phyloP scores from a whole-genome alignment of 2,329 filamentous ascomycete genomes.

The Penicillium sp. region DNA sequence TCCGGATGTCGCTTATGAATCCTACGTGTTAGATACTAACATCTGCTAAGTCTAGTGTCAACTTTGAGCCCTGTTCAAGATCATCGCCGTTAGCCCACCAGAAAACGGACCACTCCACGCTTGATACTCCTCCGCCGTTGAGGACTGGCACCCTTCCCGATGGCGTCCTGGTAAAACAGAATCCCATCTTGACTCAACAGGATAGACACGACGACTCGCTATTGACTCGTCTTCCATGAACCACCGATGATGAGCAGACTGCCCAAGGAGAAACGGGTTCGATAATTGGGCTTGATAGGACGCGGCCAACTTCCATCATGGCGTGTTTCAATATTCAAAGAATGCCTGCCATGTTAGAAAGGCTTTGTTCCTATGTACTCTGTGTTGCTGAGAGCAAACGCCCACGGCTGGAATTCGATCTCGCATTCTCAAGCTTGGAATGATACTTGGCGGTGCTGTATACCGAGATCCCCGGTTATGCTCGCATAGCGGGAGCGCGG shows the following conservation, averaged over 20 bases:
- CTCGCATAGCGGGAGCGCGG: constrained; percentile 46
- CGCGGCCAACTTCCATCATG: constrained; percentile 52
- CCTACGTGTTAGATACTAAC: constrained; percentile 42
- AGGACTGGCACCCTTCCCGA: constrained; percentile 54
- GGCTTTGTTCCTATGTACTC: constrained; percentile 57
- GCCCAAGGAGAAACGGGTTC: constrained; percentile 54
- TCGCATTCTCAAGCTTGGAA: constrained; percentile 57
- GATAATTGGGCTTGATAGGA: constrained; percentile 55
- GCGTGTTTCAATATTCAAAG: constrained; percentile 55
- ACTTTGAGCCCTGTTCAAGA: constrained; percentile 40
- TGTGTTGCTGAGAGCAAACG: constrained; percentile 46
- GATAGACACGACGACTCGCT: constrained; percentile 43
- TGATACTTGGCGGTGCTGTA: constrained; percentile 43
- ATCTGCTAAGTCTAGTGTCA: constrained; percentile 45
- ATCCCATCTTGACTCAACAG: constrained; percentile 55
- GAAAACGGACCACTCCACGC: constrained; percentile 53
- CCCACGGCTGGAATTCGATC: constrained; percentile 51
- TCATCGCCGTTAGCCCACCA: constrained; percentile 16
- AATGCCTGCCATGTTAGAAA: constrained; percentile 52
- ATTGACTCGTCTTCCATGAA: constrained; percentile 40
- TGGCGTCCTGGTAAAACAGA: constrained; percentile 56
- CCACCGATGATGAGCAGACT: constrained; percentile 52
- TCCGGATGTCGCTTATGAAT: no score
- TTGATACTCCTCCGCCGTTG: constrained; percentile 52
- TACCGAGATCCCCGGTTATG: constrained; percentile 47